phyloP scores from a whole-genome alignment of 306 rosid species.

The Phaseolus lunatus region DNA sequence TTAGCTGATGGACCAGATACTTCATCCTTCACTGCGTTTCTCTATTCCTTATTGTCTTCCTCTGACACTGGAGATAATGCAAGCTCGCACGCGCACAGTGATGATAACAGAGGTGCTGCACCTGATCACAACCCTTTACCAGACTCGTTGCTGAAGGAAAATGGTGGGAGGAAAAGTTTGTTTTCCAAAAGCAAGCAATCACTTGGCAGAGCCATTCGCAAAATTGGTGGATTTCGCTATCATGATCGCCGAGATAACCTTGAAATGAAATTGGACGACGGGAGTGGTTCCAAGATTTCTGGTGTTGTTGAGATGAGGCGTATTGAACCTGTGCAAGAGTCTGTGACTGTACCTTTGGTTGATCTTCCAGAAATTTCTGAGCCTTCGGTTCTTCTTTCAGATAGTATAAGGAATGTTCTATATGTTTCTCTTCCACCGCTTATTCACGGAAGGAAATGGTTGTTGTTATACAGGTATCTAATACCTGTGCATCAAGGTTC shows the following conservation, averaged over 20 bases:
- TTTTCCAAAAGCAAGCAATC: slow-evolving; percentile 79
- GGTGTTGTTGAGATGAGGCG: slow-evolving; percentile 68
- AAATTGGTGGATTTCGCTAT: slow-evolving; percentile 64
- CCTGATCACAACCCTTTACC: slow-evolving; percentile 37
- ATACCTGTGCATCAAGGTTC: slow-evolving; percentile 33
- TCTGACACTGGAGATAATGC: slow-evolving; percentile 58
- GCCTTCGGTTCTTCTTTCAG: slow-evolving; percentile 78
- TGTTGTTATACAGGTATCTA: slow-evolving; percentile 75
- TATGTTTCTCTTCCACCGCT: slow-evolving; percentile 84
- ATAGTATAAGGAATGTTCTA: slow-evolving; percentile 59
- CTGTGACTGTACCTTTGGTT: slow-evolving; percentile 42
- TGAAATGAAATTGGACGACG: slow-evolving; percentile 53
- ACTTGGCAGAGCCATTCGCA: slow-evolving; percentile 63
- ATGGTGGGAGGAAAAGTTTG: slow-evolving; percentile 67
- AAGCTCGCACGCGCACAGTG: slow-evolving; percentile 48
- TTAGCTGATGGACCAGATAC: slow-evolving; percentile 90
- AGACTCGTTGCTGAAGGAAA: slow-evolving; percentile 57
- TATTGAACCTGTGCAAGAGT: slow-evolving; percentile 47
- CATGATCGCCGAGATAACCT: slow-evolving; percentile 57
- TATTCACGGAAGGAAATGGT: slow-evolving; percentile 92
- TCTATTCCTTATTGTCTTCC: slow-evolving; percentile 74
- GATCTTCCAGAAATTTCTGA: slow-evolving; percentile 72
- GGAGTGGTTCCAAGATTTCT: slow-evolving; percentile 45
- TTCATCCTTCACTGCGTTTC: slow-evolving; percentile 86
- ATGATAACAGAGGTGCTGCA: slow-evolving; percentile 49